Conservation (phyloP, 2,329 filamentous ascomycete species). For the Didymella lethalis region DNA sequence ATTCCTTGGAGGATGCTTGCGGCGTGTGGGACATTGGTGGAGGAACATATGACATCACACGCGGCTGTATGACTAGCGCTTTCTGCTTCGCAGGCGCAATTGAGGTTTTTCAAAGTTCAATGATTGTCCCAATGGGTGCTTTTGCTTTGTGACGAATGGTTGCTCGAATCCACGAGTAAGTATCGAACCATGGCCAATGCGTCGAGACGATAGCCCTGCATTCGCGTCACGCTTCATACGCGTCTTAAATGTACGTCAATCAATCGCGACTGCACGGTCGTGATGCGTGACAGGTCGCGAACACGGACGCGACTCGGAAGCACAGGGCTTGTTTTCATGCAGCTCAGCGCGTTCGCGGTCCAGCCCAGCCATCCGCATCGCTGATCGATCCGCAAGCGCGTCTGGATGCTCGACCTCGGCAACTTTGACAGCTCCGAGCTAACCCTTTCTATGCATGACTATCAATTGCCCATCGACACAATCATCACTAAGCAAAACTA, state of each 20-base stretch:
- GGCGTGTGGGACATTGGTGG: slow-evolving; percentile 22
- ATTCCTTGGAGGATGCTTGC: slow-evolving; percentile 37
- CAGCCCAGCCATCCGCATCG: slow-evolving; percentile 11
- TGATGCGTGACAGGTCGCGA: slow-evolving; percentile 8
- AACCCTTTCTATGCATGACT: slow-evolving; percentile 15
- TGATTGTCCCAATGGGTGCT: not conserved
- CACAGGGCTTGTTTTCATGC: slow-evolving; percentile 8
- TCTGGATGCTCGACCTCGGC: slow-evolving; percentile 17
- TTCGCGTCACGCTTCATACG: slow-evolving; percentile 17
- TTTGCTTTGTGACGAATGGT: slow-evolving; percentile 1
- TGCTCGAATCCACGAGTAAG: not conserved
- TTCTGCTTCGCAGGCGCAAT: slow-evolving; percentile 32
- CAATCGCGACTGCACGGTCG: slow-evolving; percentile 4
- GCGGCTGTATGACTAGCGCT: slow-evolving; percentile 40
- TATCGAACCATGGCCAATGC: not conserved
- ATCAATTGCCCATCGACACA: slow-evolving; percentile 14
- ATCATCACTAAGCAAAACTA: not conserved
- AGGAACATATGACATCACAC: slow-evolving; percentile 21
- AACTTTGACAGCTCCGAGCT: slow-evolving; percentile 11
- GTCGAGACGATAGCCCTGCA: not conserved
- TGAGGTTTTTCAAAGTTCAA: slow-evolving; percentile 22
- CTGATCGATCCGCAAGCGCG: slow-evolving; percentile 9
- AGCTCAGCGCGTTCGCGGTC: slow-evolving; percentile 6
- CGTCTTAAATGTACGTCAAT: slow-evolving; percentile 8
- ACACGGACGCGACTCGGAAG: slow-evolving; percentile 16